These are phyloP conservation scores for Diddensiella transvaalensis DNA, from an alignment of 805 yeast species.

Conservation along the genomic window DNA sequence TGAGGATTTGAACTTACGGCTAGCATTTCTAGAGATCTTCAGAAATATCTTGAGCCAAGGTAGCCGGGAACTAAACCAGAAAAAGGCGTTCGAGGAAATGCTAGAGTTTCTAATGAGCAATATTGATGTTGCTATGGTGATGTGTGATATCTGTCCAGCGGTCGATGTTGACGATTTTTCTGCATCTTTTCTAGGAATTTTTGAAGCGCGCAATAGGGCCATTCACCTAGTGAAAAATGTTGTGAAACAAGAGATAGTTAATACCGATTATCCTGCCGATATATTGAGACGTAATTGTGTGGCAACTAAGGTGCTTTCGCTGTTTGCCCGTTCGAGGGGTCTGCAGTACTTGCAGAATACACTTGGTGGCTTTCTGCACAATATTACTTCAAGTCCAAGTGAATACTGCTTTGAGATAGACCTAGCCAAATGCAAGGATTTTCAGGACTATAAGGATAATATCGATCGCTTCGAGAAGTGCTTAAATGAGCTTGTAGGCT, in stretches of 20 bases:
- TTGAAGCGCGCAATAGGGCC: constrained; percentile 38
- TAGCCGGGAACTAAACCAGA: constrained; percentile 28
- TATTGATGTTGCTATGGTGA: constrained; percentile 43
- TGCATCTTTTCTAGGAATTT: constrained; percentile 55
- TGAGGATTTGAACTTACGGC: constrained; percentile 57
- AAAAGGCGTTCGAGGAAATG: constrained; percentile 23
- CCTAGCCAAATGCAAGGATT: constrained; percentile 43
- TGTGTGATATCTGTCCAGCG: constrained; percentile 61
- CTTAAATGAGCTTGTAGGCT: constrained; percentile 51
- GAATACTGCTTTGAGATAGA: constrained; percentile 54
- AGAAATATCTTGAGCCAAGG: constrained; percentile 51
- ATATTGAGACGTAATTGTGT: constrained; percentile 77
- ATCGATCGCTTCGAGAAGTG: constrained; percentile 51
- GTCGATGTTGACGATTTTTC: constrained; percentile 70
- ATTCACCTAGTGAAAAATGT: constrained; percentile 47
- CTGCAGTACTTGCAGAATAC: constrained; percentile 50
- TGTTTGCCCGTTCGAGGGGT: constrained; percentile 69
- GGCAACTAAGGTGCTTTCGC: constrained; percentile 70
- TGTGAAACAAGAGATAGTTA: constrained; percentile 58
- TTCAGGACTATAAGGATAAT: constrained; percentile 35
- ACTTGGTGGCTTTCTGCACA: constrained; percentile 54
- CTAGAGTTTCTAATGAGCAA: constrained; percentile 22
- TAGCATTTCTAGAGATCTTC: constrained; percentile 75
- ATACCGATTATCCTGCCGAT: constrained; percentile 61
- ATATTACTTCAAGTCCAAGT: constrained; percentile 44